Evolutionary conservation across 2,329 filamentous ascomycete species (phyloP), one percentile per base, ranked within the genome.

Genomic region (Truncatella angustata): DNA sequence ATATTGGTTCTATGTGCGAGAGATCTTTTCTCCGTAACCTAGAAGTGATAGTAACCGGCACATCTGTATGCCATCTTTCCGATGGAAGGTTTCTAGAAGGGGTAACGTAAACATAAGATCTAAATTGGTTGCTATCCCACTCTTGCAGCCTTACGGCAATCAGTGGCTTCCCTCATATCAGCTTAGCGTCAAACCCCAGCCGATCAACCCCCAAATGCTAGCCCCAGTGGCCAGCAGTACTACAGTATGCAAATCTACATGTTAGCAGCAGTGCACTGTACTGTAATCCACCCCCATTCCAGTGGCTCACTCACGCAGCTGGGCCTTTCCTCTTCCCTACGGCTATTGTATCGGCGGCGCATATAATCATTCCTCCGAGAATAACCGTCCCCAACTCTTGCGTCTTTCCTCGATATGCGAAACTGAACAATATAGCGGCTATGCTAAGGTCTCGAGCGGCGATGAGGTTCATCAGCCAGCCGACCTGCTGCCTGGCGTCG

Each of bases 381-480:
- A 49, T 37, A 9, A 49, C 46, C 4, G 34, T 37, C 7, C 46
- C 46, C 30, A 39, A 26, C 34, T 49, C 46, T n/a, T 35, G 24
- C 16, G 30, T 37, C 30, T 49, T 37, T 6, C 34, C 46, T 11
- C 16, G 20, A 28, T 49, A 49, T 18, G 46, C 46, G 24, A 49
- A 37, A 2, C 30, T 39, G n/a, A 49, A 34, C 7, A 49, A 18
- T 14, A 49, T 39, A 5, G 20, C 46, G 14, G 46, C 46, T 11
- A 35, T 24, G 32, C 46, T 49, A 14, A 49, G 16, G 21, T 49
- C 46, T 18, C 46, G 46, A 12, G 46, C 46, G 7, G 32, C 46
- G 20, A 49, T 36, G 18, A 49, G 46, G 46, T 21, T 36, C 46
- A 49, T 39, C n/a, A 49, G 32, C 16, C 14, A 32, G 32, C 32